These are phyloP conservation scores for Hibiscus tridactylites DNA, from an alignment of 345 rosid genomes.

Conservation along the genomic window DNA sequence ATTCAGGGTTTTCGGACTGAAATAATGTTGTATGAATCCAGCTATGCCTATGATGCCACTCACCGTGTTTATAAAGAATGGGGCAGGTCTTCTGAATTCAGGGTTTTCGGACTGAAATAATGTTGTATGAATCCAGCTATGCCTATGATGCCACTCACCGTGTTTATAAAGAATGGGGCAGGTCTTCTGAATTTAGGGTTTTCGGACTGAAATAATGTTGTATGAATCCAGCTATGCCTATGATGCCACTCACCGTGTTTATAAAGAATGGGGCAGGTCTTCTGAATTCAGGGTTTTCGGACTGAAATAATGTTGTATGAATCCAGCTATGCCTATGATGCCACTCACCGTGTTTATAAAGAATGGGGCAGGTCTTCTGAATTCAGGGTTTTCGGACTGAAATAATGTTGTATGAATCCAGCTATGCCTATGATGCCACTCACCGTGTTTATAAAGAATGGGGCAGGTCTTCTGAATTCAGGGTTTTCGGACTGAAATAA, in stretches of 20 bases:
- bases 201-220: not conserved
- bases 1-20: not conserved
- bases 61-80: not conserved
- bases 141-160: not conserved
- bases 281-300: not conserved
- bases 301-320: not conserved
- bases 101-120: not conserved
- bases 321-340: not conserved
- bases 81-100: not conserved
- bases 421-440: not conserved
- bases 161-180: not conserved
- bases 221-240: not conserved
- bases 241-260: not conserved
- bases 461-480: not conserved
- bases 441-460: not conserved
- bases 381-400: not conserved
- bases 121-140: not conserved
- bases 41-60: not conserved
- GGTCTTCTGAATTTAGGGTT: not conserved
- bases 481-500: not conserved
- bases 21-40: not conserved
- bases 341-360: not conserved
- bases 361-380: not conserved
- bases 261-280: not conserved
- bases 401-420: not conserved